A percentile compares a stretch with the other conserved stretches of the same genome.
Conservation (phyloP, 2,329 filamentous ascomycete genomes). For the Exophiala spinifera region DNA sequence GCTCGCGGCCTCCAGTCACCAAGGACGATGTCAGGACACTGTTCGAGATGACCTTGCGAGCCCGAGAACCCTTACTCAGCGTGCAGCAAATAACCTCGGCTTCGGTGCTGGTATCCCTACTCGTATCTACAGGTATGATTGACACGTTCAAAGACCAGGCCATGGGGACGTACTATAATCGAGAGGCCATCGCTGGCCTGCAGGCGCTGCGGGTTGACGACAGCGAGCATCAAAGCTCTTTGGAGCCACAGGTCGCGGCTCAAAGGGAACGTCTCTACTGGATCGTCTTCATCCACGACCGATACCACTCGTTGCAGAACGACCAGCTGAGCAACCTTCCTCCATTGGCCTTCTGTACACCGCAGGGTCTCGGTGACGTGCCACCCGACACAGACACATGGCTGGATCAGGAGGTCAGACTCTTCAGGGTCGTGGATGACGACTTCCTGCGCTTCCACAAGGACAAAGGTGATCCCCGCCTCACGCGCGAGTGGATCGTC, state of each 20-base stretch:
- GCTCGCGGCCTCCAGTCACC: neutral
- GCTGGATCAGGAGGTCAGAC: slow-evolving; percentile 46
- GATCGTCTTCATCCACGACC: slow-evolving; percentile 56
- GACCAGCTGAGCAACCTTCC: slow-evolving; percentile 31
- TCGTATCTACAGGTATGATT: slow-evolving; percentile 53
- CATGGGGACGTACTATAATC: slow-evolving; percentile 50
- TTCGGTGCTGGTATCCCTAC: slow-evolving; percentile 50
- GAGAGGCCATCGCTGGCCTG: slow-evolving; percentile 49
- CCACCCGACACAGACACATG: slow-evolving; percentile 41
- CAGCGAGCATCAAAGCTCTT: slow-evolving; percentile 26
- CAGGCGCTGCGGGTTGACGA: slow-evolving; percentile 39
- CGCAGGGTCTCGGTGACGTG: slow-evolving; percentile 40
- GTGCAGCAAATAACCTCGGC: slow-evolving; percentile 45
- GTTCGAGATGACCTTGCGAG: slow-evolving; percentile 35
- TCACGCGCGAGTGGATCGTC: slow-evolving; percentile 46
- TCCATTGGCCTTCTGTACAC: slow-evolving; percentile 30
- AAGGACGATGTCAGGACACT: slow-evolving; percentile 30
- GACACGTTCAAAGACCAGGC: slow-evolving; percentile 43
- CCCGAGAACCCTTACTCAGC: slow-evolving; percentile 37
- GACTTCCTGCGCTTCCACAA: slow-evolving; percentile 47
- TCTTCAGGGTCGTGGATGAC: slow-evolving; percentile 44
- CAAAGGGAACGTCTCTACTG: slow-evolving; percentile 53
- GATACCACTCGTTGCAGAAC: slow-evolving; percentile 49
- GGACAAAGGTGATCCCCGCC: slow-evolving; percentile 33
- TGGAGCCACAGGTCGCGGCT: slow-evolving; percentile 39